Evolutionary conservation across 2,329 filamentous ascomycete species (phyloP), one percentile per base, ranked within the genome.

Genomic region (Aspergillus eucalypticola): DNA sequence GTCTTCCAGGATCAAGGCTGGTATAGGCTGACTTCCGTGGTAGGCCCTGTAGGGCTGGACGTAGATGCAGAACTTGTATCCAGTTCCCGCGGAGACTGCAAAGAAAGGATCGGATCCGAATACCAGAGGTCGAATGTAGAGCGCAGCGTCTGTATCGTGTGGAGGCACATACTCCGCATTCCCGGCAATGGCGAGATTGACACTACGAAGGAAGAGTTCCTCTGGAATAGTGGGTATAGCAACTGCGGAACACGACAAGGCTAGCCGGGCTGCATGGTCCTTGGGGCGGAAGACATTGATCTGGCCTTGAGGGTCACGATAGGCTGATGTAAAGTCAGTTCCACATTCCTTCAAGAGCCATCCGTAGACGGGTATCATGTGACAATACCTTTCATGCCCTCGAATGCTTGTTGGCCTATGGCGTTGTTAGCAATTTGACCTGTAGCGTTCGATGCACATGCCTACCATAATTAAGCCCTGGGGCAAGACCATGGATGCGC

Each of bases 401-500:
- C 82, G 71, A 82, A 84, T 69, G 81, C 83, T 69, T 84, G 82
- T 13, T 83, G 82, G 15, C 66, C 41, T 44, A 1, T 29, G 8
- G 27, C 1, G 3, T 29, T 29, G 10, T 29, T 11, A 29, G 27
- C 10, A 1, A 29, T 29, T 29, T 29, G 10, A 29, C 0, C 0
- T 29, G 0, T 0, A 0, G 10, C 10, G 3, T 10, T 29, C 3
- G 27, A 2, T 10, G 0, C 27, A 0, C 27, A 29, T 4, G 0
- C 27, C 0, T 29, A 44, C 41, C 79, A 65, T 84, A 84, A 72
- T 84, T 84, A 27, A 84, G 74, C 25, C 76, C 82, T 5, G 82
- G 82, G 2, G 82, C 80, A 76, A 84, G 82, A 63, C 82, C 82
- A 64, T 84, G 82, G 58, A 85, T 77, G 52, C 79, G 77, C 23